phyloP scores from a whole-genome alignment of 345 rosid species.

The Hibiscus trionum region DNA sequence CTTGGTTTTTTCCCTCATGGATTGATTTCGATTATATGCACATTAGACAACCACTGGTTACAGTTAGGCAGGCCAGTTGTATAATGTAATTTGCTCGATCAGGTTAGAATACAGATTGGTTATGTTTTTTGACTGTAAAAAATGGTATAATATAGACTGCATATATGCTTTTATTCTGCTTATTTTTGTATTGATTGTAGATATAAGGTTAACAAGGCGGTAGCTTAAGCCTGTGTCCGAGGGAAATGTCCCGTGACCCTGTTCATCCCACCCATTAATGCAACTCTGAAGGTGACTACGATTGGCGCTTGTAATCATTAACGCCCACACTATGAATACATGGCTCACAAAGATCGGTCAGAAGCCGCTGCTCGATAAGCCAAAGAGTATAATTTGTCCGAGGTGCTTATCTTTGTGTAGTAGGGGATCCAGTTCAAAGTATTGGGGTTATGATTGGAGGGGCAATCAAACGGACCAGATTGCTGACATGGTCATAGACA shows the following conservation, averaged over 20 bases:
- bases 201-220: too few species aligned
- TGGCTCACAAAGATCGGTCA: too few species aligned
- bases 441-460: constrained; percentile 15
- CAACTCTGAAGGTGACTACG: not conserved
- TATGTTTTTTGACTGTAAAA: not conserved
- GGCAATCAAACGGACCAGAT: constrained; percentile 8
- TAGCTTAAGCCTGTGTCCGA: not conserved
- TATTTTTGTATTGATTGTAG: not conserved
- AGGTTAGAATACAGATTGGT: not conserved
- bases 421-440: constrained; percentile 10
- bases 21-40: constrained; percentile 9
- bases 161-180: not conserved
- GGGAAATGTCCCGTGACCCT: constrained; percentile 2
- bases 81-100: not conserved
- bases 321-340: too few species aligned
- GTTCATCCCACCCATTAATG: not conserved
- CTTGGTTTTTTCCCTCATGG: not conserved
- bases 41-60: constrained; percentile 5
- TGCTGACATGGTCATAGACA: constrained; percentile 1
- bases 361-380: too few species aligned
- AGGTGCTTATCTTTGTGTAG: constrained; percentile 9
- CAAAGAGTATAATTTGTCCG: not conserved
- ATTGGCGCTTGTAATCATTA: not conserved
- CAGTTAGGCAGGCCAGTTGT: constrained; percentile 10
- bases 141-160: not conserved